A percentile compares a stretch with the other conserved stretches of the same genome.
Evolutionary conservation across 1,284 basidiomycete species (phyloP).

Genomic region (Austroboletus olivaceoglutinosus): DNA sequence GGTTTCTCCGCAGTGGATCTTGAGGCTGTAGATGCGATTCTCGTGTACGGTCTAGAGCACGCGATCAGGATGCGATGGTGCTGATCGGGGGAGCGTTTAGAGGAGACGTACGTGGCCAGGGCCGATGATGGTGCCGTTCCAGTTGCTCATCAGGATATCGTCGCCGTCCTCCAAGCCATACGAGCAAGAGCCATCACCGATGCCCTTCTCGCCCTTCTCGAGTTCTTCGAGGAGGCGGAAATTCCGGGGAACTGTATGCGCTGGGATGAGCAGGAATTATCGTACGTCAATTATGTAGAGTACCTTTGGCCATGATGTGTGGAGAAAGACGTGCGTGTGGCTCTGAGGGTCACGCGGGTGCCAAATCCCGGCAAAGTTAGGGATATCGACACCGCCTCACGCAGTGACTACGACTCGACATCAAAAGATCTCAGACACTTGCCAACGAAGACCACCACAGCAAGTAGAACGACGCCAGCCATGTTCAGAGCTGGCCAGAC

Average conservation of each 20-base stretch:
- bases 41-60: conserved; percentile 83
- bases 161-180: conserved; percentile 93
- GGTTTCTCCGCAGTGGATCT: conserved; percentile 78
- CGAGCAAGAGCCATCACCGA: conserved; percentile 96
- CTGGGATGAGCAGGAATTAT: not conserved
- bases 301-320: conserved; percentile 60
- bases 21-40: conserved; percentile 97
- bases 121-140: conserved; percentile 99
- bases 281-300: conserved; percentile 2
- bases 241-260: conserved; percentile 81
- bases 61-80: conserved; percentile 25
- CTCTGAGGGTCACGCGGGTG: not conserved
- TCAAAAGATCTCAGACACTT: conserved; percentile 2
- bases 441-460: conserved; percentile 17
- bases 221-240: conserved; percentile 97
- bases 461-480: conserved; percentile 6
- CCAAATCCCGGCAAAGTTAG: conserved; percentile 12
- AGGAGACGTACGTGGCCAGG: conserved; percentile 80
- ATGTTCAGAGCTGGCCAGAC: conserved; percentile 68
- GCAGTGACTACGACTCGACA: conserved; percentile 15
- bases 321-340: conserved; percentile 8
- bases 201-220: conserved; percentile 99
- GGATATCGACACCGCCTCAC: conserved; percentile 32
- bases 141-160: conserved; percentile 95
- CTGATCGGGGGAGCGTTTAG: conserved; percentile 7